Percentiles rank a stretch among this genome's conserved stretches.
These are phyloP conservation scores for Myxozyma neotropica DNA, from an alignment of 805 yeast species.

Conservation along the genomic window DNA sequence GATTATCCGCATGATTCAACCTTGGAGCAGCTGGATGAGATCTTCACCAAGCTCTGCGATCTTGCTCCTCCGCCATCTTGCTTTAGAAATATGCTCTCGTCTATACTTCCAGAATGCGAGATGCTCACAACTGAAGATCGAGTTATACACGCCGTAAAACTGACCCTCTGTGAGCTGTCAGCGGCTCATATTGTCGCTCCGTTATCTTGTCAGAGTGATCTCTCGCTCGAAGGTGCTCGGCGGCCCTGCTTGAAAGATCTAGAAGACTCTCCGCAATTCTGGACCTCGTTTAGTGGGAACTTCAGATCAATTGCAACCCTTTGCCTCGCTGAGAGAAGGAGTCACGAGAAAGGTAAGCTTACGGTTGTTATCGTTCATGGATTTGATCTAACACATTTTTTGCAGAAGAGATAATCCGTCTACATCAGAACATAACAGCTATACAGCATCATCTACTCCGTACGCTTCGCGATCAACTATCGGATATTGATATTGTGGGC, in stretches of 20 bases:
- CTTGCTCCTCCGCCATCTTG: conserved; percentile 32
- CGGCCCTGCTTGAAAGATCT: conserved; percentile 22
- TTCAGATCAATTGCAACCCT: conserved; percentile 30
- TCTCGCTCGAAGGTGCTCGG: neutral
- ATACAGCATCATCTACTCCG: conserved; percentile 16
- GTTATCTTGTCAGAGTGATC: neutral
- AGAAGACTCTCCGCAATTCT: conserved; percentile 31
- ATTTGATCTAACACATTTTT: neutral
- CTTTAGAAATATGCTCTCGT: conserved; percentile 23
- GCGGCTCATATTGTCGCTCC: conserved; percentile 28
- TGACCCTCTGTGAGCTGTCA: conserved; percentile 33
- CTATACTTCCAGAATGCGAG: conserved; percentile 23
- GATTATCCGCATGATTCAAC: neutral
- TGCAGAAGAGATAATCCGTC: conserved; percentile 16
- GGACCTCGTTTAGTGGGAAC: conserved; percentile 37
- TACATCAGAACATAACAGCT: conserved; percentile 23
- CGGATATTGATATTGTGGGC: conserved; percentile 1
- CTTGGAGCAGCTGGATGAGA: neutral
- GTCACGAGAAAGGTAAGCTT: conserved; percentile 22
- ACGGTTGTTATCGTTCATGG: neutral
- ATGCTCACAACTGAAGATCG: conserved; percentile 18
- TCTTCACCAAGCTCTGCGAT: conserved; percentile 22
- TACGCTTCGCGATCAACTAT: conserved; percentile 6
- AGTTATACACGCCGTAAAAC: conserved; percentile 21
- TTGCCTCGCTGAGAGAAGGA: conserved; percentile 25